Evolutionary conservation across 176 grass and related monocot species (phyloP).

Genomic region (Zoysia pacifica): DNA sequence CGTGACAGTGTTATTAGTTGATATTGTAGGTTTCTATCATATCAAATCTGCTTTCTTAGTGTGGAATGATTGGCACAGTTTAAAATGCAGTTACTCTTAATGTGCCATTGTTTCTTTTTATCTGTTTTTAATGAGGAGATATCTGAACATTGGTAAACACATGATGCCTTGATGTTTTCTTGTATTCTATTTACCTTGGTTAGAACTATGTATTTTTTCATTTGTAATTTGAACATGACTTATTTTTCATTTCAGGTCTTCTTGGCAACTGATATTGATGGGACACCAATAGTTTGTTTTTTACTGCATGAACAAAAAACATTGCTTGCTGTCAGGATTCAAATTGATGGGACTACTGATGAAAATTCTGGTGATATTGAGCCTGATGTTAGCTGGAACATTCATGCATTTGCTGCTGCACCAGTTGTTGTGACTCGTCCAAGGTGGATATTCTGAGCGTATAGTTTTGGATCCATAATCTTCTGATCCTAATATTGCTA

Average conservation of each 20-base stretch:
- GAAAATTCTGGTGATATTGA: slow-evolving; percentile 71
- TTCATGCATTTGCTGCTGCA: slow-evolving; percentile 81
- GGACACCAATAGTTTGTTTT: slow-evolving; percentile 77
- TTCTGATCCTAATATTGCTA: slow-evolving; percentile 30
- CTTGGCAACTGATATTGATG: slow-evolving; percentile 92
- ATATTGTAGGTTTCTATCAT: background rate
- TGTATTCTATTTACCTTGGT: slow-evolving; percentile 6
- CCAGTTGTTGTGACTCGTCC: slow-evolving; percentile 81
- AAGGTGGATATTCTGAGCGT: slow-evolving; percentile 66
- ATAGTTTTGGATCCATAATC: slow-evolving; percentile 33
- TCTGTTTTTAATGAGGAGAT: background rate
- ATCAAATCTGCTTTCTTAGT: slow-evolving; percentile 10
- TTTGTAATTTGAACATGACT: slow-evolving; percentile 38
- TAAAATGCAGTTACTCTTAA: background rate
- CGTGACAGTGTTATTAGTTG: background rate
- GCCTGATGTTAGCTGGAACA: slow-evolving; percentile 77
- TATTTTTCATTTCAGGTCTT: slow-evolving; percentile 66
- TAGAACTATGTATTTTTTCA: slow-evolving; percentile 10
- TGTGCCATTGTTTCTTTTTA: slow-evolving; percentile 5
- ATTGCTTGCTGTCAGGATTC: slow-evolving; percentile 79
- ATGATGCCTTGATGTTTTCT: slow-evolving; percentile 23
- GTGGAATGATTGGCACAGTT: background rate
- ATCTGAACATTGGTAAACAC: background rate
- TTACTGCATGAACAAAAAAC: slow-evolving; percentile 75
- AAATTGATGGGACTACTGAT: slow-evolving; percentile 57